phyloP scores from a whole-genome alignment of 805 yeast species.

The Blastobotrys peoriensis region DNA sequence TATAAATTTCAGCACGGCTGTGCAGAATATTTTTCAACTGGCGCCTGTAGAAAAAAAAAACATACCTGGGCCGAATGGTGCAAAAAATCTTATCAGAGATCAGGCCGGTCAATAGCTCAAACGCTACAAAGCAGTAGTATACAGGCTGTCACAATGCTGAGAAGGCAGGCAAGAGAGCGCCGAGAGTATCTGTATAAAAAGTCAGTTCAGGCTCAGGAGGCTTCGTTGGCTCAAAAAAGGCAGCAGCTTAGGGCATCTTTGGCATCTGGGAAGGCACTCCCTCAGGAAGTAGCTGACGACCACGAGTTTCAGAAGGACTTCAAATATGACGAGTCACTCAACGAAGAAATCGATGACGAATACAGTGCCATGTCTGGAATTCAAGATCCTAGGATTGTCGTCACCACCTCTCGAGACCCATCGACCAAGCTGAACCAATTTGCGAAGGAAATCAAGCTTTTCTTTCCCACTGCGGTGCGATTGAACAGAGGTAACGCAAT shows the following conservation, averaged over 20 bases:
- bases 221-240: constrained; percentile 76
- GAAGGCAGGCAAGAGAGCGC: constrained; percentile 95
- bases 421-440: constrained; percentile 80
- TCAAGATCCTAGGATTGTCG: constrained; percentile 81
- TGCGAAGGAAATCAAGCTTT: constrained; percentile 81
- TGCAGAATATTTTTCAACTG: too few species aligned
- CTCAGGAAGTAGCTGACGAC: constrained; percentile 89
- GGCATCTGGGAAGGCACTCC: constrained; percentile 84
- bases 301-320: constrained; percentile 70
- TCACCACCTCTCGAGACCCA: constrained; percentile 92
- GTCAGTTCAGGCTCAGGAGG: constrained; percentile 85
- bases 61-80: too few species aligned
- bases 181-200: constrained; percentile 87
- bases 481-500: constrained; percentile 91
- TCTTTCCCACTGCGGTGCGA: constrained; percentile 85
- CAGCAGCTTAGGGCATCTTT: constrained; percentile 80
- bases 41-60: too few species aligned
- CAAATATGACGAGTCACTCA: constrained; percentile 77
- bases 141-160: constrained; percentile 53
- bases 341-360: constrained; percentile 77
- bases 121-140: too few species aligned
- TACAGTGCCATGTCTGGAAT: constrained; percentile 83
- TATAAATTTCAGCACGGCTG: too few species aligned
- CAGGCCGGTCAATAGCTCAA: too few species aligned
- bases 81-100: too few species aligned